Conservation (phyloP, 2,329 filamentous ascomycete genomes). For the Cadophora gregata region DNA sequence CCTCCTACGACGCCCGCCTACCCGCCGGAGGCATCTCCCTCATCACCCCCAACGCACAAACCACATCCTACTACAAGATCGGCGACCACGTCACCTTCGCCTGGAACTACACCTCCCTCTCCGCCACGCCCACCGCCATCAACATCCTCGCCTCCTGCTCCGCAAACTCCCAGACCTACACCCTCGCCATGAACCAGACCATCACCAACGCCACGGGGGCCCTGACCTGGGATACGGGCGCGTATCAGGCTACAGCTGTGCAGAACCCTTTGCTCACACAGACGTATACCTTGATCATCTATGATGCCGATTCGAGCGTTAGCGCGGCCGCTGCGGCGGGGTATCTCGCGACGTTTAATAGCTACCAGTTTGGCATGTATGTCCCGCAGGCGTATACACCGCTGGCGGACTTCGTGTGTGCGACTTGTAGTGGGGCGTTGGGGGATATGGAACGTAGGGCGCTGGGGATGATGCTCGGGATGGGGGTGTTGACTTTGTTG, state of each 20-base stretch:
- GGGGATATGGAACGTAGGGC: constrained; percentile 55
- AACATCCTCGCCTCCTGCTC: constrained; percentile 65
- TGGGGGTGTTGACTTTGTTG: constrained; percentile 61
- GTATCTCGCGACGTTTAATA: constrained; percentile 57
- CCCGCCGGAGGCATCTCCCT: constrained; percentile 59
- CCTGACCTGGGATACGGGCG: constrained; percentile 64
- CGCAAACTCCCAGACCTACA: constrained; percentile 59
- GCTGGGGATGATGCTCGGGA: constrained; percentile 57
- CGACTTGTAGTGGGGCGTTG: constrained; percentile 60
- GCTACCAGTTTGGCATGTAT: constrained; percentile 65
- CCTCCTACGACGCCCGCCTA: constrained; percentile 51
- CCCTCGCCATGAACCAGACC: constrained; percentile 68
- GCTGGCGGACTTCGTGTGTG: constrained; percentile 59
- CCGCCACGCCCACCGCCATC: constrained; percentile 62
- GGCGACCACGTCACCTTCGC: constrained; percentile 63
- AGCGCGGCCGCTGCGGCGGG: constrained; percentile 59
- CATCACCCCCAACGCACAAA: constrained; percentile 55
- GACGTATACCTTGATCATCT: constrained; percentile 66
- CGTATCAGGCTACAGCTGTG: constrained; percentile 52
- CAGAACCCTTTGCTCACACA: constrained; percentile 55
- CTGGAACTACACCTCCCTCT: constrained; percentile 70
- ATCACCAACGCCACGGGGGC: constrained; percentile 55
- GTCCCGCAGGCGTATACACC: constrained; percentile 56
- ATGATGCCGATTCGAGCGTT: constrained; percentile 60
- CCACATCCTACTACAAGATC: constrained; percentile 63